Base-by-base conservation (phyloP, 192 early-diverging fungal genomes). In the Funneliformis geosporum region DNA sequence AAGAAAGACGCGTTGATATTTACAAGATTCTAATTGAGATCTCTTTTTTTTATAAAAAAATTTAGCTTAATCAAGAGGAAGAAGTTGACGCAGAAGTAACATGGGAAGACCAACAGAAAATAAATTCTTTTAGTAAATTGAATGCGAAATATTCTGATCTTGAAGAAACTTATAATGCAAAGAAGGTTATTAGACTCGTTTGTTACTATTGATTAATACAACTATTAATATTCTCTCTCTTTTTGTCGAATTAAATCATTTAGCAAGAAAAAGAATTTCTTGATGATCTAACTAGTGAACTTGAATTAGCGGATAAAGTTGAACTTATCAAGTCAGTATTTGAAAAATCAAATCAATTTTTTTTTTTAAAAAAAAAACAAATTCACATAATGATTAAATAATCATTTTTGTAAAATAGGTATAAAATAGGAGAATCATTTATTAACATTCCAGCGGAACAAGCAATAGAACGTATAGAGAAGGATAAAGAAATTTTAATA, bases 21-120 rank as follows among this genome's bases (percentile, higher is more conserved):
- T 33, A 23, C 7, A 2, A 66, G 12, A 38, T 66, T 33, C 5
- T 66, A 28, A 66, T 4, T 27, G 14, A 28, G 42, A 1, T 68
- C 33, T 21, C 25, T 38, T 27, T 42, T 42, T 40, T n/a, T 39
- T 68, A 10, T 16, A 78, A 33, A 33, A 33, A 33, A 33, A 33
- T 2, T 33, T 46, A 79, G 77, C 16, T 90, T 78, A 89, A 73
- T 79, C 83, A 91, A 60, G 89, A 92, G 46, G 94, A 97, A 70
- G 95, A 96, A 84, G 89, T 89, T 60, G 95, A 98, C 74, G 90
- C 91, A 67, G 93, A 96, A 82, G 96, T 99, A 38, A 94, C 92
- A n/a, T 98, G 96, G 96, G 92, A 95, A 80, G 98, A 99, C 84
- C 98, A 99, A 86, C 86, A 94, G 75, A 94, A 93, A 74, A 99